Evolutionary conservation across 768 basidiomycete species (phyloP), one percentile per base, ranked within the genome.

Genomic region (Lactarius indigo): DNA sequence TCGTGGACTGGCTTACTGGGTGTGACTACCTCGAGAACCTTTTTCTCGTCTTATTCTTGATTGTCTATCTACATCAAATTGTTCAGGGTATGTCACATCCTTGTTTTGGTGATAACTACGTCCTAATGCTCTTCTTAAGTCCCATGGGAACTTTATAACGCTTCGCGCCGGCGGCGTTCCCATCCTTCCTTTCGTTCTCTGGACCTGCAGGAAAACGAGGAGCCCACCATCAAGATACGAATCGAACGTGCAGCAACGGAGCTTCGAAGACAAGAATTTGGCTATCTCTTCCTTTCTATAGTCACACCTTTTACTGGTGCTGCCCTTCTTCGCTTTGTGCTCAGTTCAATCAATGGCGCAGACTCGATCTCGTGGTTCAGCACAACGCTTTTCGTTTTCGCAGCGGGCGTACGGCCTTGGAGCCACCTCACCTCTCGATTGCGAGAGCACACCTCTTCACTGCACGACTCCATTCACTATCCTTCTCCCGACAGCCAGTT

Each of bases 391-490:
- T 94, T 93, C 74, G 86, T 91, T 6, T 83, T 94, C 42, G 87
- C 91, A 28, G 90, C 91, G 1, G 91, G 88, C n/a, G 79, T 92
- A 72, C 84, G 92, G 6, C 91, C 92, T 0, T 92, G 91, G 87
- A 77, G 85, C 17, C 92, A 93, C 70, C 79, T 89, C 65, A 76
- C 88, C 9, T 81, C 85, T 31, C 87, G 90, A 44, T 77, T 94
- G 37, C 80, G 78, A 1, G 74, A 85, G 56, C 85, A 87, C 23
- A 85, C 88, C 7, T 76, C 78, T 0, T 86, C 87, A 31, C 78
- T 93, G 6, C 90, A 92, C 66, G 82, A 87, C 52, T 77, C 82
- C 57, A 74, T 91, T 8, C 87, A 90, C 72, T 84, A 86, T 55
- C 86, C 87, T 5, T 77, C 82, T 3, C 72, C 79, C 50, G 72